Base-by-base conservation (phyloP, 2,329 filamentous ascomycete species). In the Colletotrichum liriopes region DNA sequence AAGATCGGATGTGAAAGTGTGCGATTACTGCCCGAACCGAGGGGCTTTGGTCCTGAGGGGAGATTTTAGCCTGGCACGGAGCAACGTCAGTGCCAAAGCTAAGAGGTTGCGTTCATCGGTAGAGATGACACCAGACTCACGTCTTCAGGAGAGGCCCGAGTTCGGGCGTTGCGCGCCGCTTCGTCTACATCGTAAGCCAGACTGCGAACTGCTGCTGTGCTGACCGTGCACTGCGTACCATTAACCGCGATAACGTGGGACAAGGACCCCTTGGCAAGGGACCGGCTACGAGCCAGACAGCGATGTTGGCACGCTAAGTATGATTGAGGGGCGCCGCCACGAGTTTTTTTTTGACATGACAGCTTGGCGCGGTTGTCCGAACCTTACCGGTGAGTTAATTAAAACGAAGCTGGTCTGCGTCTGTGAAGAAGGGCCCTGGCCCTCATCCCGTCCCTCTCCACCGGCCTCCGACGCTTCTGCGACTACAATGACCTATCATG, bases 311-410 rank as follows among this genome's bases (percentile, higher is more conserved):
- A 35, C 63, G 63, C 62, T 67, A 54, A 37, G 23, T n/a, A 39
- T 8, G n/a, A n/a, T 37, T 41, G 64, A 55, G 45, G 23, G 51
- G 51, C 35, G 26, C 56, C 56, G 16, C 49, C 56, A 6, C 58
- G 58, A 59, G 51, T 23, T 64, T 52, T 69, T 23, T 64, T 52
- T 69, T 69, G 59, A 69, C 59, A 47, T 69, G 65, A 64, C 58
- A 49, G 67, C 65, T 63, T 59, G 69, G 56, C 65, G 49, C 47
- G 55, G 39, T 60, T 32, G 39, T 63, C 47, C 68, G 43, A 71
- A 71, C 68, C 35, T 63, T 59, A 62, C 55, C 35, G 43, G 23
- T 20, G 47, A 45, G 14, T 14, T 35, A 56, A 29, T n/a, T 11
- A 41, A 49, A 61, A 32, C 23, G 32, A 58, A 43, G 29, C 66